Conservation (phyloP, 1,284 basidiomycete genomes). For the Fomitopsis palustris region DNA sequence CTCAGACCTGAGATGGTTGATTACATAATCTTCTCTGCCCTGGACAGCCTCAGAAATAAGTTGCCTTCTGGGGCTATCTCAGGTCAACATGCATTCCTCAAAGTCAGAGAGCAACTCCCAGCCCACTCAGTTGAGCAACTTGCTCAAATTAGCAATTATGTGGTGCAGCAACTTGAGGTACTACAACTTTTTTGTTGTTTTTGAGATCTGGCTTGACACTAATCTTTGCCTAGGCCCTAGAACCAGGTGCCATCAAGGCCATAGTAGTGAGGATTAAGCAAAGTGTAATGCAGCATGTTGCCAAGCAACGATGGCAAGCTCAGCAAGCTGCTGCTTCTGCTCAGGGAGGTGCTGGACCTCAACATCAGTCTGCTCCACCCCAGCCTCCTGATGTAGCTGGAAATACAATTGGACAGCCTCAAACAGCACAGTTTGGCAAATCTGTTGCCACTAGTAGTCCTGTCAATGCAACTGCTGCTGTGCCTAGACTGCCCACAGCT, state of each 20-base stretch:
- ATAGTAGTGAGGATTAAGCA: not conserved
- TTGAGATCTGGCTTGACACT: not conserved
- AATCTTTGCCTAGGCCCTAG: not conserved
- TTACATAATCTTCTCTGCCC: conserved; percentile 1
- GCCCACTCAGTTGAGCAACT: not conserved
- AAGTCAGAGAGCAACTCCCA: not conserved
- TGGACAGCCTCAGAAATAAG: not conserved
- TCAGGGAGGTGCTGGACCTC: not conserved
- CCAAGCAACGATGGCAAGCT: not conserved
- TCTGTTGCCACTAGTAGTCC: too few relatives aligned
- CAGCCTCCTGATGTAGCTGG: not conserved
- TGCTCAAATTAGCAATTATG: not conserved
- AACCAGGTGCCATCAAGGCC: not conserved
- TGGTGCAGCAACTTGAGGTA: conserved; percentile 3
- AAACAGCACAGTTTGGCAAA: too few relatives aligned
- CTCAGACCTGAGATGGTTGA: conserved; percentile 3
- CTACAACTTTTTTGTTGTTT: not conserved
- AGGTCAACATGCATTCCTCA: not conserved
- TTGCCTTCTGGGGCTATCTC: not conserved
- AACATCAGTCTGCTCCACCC: not conserved
- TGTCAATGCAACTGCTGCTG: too few relatives aligned
- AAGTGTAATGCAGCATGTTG: not conserved
- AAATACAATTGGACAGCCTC: too few relatives aligned
- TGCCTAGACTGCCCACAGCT: too few relatives aligned
- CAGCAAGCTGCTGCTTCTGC: not conserved